phyloP scores from a whole-genome alignment of 2,329 filamentous ascomycete genomes.

The Aspergillus aculeatinus region DNA sequence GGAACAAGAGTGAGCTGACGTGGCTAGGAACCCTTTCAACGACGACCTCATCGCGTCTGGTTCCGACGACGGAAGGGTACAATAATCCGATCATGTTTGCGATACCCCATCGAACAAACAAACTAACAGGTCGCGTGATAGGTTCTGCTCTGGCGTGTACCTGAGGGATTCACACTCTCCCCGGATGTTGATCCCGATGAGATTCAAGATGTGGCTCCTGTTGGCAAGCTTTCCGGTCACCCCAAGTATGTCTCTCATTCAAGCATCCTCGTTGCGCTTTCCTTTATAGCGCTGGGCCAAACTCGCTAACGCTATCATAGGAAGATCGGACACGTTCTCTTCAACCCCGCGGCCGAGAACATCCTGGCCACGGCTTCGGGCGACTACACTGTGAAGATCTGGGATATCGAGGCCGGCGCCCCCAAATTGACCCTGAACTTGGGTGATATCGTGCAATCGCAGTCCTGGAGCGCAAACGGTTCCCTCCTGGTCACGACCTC shows the following conservation, averaged over 20 bases:
- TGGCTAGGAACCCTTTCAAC: constrained; percentile 85
- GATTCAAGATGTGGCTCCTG: constrained; percentile 74
- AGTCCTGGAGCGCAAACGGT: constrained; percentile 93
- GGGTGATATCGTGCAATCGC: constrained; percentile 87
- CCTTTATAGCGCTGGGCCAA: background rate
- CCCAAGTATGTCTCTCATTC: constrained; percentile 62
- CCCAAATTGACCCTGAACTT: constrained; percentile 76
- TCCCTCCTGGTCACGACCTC: constrained; percentile 86
- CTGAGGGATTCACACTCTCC: constrained; percentile 79
- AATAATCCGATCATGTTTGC: background rate
- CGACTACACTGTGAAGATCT: constrained; percentile 92
- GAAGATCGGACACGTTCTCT: constrained; percentile 96
- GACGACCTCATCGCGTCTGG: constrained; percentile 88
- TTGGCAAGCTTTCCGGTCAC: constrained; percentile 81
- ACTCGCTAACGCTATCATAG: constrained; percentile 50
- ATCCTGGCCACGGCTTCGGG: constrained; percentile 93
- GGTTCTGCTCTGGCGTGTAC: constrained; percentile 94
- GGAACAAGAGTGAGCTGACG: constrained; percentile 12
- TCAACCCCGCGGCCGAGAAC: constrained; percentile 95
- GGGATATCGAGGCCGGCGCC: constrained; percentile 83
- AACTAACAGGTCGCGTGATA: constrained; percentile 21
- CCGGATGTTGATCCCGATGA: constrained; percentile 75
- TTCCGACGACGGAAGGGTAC: constrained; percentile 88
- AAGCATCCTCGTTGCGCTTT: background rate
- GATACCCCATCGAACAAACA: background rate